Conservation (phyloP, 768 basidiomycete genomes). For the Multifurca ochricompacta region DNA sequence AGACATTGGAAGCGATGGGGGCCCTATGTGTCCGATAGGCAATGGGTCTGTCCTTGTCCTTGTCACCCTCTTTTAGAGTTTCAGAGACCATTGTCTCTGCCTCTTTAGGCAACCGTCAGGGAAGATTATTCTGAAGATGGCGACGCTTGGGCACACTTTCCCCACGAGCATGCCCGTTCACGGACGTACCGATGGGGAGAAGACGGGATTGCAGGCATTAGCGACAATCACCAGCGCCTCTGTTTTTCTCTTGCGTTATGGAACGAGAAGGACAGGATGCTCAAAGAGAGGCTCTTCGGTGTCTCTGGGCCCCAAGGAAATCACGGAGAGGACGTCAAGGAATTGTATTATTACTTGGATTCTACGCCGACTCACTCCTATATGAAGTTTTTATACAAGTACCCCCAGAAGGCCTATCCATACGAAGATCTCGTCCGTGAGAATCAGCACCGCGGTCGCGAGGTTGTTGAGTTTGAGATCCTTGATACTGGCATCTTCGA, state of each 20-base stretch:
- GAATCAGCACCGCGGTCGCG: constrained; percentile 70
- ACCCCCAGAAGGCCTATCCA: constrained; percentile 86
- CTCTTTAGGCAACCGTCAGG: constrained; percentile 81
- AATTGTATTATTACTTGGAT: constrained; percentile 97
- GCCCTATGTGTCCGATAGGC: constrained; percentile 92
- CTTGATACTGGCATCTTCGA: constrained; percentile 89
- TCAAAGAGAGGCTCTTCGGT: constrained; percentile 95
- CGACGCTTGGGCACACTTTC: constrained; percentile 93
- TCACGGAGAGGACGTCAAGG: constrained; percentile 99
- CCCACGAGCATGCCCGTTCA: constrained; percentile 87
- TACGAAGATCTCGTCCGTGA: constrained; percentile 91
- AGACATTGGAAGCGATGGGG: constrained; percentile 99
- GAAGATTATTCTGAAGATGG: constrained; percentile 98
- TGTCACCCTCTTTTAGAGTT: not conserved
- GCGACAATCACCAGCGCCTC: constrained; percentile 92
- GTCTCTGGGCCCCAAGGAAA: constrained; percentile 97
- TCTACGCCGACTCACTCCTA: constrained; percentile 98
- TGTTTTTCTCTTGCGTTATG: constrained; percentile 89
- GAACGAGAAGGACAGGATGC: constrained; percentile 90
- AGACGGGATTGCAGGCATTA: constrained; percentile 95
- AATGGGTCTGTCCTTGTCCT: constrained; percentile 65
- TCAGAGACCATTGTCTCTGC: no score
- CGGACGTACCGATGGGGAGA: constrained; percentile 99
- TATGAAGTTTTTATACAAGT: constrained; percentile 99
- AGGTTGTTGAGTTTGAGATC: constrained; percentile 89